These are phyloP conservation scores for Myrica gale DNA, from an alignment of 306 rosid species.

Conservation along the genomic window DNA sequence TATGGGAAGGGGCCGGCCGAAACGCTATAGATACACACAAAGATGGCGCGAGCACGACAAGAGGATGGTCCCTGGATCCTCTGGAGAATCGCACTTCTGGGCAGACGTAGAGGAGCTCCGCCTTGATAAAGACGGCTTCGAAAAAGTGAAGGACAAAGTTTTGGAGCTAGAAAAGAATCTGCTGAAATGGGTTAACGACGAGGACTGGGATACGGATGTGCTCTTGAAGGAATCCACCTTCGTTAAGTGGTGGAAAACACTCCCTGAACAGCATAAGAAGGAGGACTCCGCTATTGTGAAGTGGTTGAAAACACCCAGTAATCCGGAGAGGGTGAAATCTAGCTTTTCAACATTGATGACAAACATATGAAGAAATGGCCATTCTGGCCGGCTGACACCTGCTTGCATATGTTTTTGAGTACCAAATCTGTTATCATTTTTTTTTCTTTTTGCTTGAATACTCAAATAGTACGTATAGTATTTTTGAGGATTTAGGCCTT, in stretches of 20 bases:
- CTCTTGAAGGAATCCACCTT: slow-evolving; percentile 47
- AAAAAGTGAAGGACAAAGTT: slow-evolving; percentile 7
- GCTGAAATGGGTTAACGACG: slow-evolving; percentile 32
- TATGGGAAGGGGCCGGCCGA: slow-evolving; percentile 33
- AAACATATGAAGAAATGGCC: no score
- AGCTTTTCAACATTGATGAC: slow-evolving; percentile 12
- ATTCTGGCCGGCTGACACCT: no score
- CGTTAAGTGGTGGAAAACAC: slow-evolving; percentile 43
- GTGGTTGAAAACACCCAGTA: no score
- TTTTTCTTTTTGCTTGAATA: no score
- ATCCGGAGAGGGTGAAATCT: background rate
- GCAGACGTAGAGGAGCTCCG: slow-evolving; percentile 75
- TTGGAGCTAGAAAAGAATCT: slow-evolving; percentile 25
- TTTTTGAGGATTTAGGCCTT: no score
- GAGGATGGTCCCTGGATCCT: background rate
- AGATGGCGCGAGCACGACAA: slow-evolving; percentile 37
- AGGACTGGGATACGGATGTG: slow-evolving; percentile 34
- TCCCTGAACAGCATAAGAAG: slow-evolving; percentile 34
- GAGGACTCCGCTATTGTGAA: no score
- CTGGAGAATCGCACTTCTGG: slow-evolving; percentile 60
- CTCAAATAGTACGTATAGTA: no score
- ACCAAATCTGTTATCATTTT: no score
- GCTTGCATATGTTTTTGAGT: no score
- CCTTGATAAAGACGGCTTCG: background rate
- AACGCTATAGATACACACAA: slow-evolving; percentile 35